A percentile compares a stretch with the other conserved stretches of the same genome.
Evolutionary conservation across 1,284 basidiomycete species (phyloP).

Genomic region (Singerocomus rubriflavus): DNA sequence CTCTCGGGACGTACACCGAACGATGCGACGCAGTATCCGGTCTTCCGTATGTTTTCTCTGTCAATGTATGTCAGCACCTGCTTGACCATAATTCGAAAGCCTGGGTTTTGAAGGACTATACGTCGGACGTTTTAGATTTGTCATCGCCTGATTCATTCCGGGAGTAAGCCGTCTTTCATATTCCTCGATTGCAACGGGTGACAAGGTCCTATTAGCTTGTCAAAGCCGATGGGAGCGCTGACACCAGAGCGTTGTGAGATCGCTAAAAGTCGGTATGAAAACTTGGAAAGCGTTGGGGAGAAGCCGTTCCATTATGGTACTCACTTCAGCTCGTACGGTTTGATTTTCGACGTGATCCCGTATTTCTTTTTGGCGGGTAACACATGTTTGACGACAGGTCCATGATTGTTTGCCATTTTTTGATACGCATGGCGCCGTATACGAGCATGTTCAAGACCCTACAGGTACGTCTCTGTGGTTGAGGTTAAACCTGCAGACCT

Average conservation of each 20-base stretch:
- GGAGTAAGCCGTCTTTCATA: slow-evolving; percentile 51
- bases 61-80: not conserved
- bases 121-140: slow-evolving; percentile 72
- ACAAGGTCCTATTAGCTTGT: slow-evolving; percentile 47
- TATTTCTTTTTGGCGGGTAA: slow-evolving; percentile 1
- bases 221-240: slow-evolving; percentile 90
- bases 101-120: slow-evolving; percentile 88
- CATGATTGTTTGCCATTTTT: slow-evolving; percentile 94
- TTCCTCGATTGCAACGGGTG: slow-evolving; percentile 9
- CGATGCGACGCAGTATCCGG: slow-evolving; percentile 93
- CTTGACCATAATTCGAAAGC: slow-evolving; percentile 40
- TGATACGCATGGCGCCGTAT: slow-evolving; percentile 88
- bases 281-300: slow-evolving; percentile 79
- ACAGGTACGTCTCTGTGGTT: slow-evolving; percentile 43
- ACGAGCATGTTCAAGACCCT: slow-evolving; percentile 91
- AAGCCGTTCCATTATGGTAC: slow-evolving; percentile 92
- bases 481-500: not conserved
- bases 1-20: slow-evolving; percentile 88
- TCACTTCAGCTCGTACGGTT: slow-evolving; percentile 76
- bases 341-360: not conserved
- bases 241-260: slow-evolving; percentile 70
- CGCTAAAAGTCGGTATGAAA: slow-evolving; percentile 73
- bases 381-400: slow-evolving; percentile 40
- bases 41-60: slow-evolving; percentile 70
- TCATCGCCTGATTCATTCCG: slow-evolving; percentile 66